Evolutionary conservation across 2,329 filamentous ascomycete species (phyloP).

Genomic region (Ilyonectria sp.): DNA sequence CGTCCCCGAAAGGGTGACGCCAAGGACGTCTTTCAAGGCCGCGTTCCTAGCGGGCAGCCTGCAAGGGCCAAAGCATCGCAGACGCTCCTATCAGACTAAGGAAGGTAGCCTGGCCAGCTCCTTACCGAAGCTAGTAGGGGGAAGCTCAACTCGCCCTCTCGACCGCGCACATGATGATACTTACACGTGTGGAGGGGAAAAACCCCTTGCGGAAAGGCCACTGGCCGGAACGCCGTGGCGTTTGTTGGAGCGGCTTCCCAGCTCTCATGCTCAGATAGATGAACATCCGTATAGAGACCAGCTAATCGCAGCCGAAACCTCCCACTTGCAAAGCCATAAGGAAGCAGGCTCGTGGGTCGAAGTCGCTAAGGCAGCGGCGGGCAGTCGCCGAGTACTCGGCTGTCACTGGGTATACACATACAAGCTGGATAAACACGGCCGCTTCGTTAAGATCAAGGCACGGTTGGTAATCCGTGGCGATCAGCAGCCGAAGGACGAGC

Average conservation of each 20-base stretch:
- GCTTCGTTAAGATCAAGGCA: too few relatives aligned
- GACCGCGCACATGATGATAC: background rate
- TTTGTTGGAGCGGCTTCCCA: background rate
- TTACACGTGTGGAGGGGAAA: background rate
- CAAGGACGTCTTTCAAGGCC: background rate
- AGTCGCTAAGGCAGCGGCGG: too few relatives aligned
- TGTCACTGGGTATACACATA: too few relatives aligned
- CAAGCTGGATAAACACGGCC: too few relatives aligned
- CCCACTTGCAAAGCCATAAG: too few relatives aligned
- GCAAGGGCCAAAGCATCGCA: background rate
- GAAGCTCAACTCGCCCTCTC: background rate
- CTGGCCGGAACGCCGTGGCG: background rate
- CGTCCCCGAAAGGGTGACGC: background rate
- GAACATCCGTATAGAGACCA: too few relatives aligned
- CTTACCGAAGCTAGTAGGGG: background rate
- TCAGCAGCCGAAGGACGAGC: too few relatives aligned
- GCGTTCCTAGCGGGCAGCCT: background rate
- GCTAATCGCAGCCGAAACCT: too few relatives aligned
- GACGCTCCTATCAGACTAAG: background rate
- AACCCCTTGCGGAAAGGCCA: background rate
- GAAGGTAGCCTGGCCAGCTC: background rate
- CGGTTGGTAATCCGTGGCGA: too few relatives aligned
- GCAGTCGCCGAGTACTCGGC: too few relatives aligned
- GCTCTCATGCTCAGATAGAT: background rate
- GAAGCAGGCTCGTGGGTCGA: too few relatives aligned